These are phyloP conservation scores for Xylaria sp. DNA, from an alignment of 2,329 filamentous ascomycete species.

Conservation along the genomic window DNA sequence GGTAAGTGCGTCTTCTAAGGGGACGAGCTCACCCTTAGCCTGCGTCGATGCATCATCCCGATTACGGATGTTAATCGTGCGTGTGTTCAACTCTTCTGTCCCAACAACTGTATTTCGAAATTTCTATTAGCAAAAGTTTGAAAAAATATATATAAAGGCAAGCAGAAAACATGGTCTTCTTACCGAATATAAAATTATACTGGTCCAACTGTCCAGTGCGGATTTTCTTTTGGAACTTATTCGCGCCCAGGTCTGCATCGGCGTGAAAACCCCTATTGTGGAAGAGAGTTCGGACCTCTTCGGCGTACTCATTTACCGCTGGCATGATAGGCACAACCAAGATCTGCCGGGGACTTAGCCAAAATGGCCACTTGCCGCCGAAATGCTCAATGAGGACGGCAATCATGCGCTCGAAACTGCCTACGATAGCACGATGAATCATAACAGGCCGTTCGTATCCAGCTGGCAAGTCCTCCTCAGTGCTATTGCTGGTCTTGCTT, in stretches of 20 bases:
- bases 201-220: neutral
- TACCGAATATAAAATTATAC: neutral
- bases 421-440: neutral
- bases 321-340: conserved; percentile 2
- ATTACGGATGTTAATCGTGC: conserved; percentile 6
- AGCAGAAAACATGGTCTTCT: neutral
- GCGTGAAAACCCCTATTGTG: too few species aligned
- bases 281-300: neutral
- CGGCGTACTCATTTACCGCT: neutral
- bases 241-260: neutral
- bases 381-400: neutral
- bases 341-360: neutral
- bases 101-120: conserved; percentile 1
- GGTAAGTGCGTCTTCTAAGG: neutral
- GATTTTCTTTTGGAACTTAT: neutral
- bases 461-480: neutral
- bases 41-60: conserved; percentile 4
- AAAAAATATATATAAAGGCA: neutral
- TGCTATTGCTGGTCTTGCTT: neutral
- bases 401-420: conserved; percentile 2
- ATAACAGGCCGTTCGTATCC: neutral
- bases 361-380: conserved; percentile 5
- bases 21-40: conserved; percentile 1
- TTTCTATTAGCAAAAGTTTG: neutral
- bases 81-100: conserved; percentile 1